Conservation (phyloP, 805 yeast genomes). For the Lipomyces mesembrius region DNA sequence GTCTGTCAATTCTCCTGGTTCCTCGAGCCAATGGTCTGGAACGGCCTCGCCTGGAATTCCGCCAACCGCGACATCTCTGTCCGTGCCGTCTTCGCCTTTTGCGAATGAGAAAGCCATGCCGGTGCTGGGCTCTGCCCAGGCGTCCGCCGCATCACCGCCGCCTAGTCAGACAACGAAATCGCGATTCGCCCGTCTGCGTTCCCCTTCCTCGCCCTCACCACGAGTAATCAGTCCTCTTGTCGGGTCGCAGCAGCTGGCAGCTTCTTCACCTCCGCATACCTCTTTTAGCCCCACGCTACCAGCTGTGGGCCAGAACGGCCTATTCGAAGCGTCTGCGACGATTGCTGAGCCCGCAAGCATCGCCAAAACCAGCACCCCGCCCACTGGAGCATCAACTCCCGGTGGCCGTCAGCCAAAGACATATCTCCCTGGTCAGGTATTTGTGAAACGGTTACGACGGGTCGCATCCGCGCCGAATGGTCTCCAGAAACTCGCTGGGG, state of each 20-base stretch:
- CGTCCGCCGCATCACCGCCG: conserved; percentile 15
- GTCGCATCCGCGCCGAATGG: conserved; percentile 87
- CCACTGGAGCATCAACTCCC: conserved; percentile 15
- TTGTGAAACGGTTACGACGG: conserved; percentile 55
- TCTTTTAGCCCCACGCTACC: conserved; percentile 6
- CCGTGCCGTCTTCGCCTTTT: conserved; percentile 13
- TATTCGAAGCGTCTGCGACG: background rate
- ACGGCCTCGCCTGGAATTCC: conserved; percentile 1
- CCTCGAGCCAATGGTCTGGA: background rate
- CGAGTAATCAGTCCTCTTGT: conserved; percentile 22
- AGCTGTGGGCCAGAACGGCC: background rate
- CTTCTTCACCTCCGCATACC: background rate
- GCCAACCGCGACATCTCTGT: conserved; percentile 8
- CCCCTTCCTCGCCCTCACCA: conserved; percentile 36
- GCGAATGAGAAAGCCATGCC: background rate
- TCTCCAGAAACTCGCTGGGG: conserved; percentile 45
- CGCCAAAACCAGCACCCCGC: background rate
- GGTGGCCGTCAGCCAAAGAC: conserved; percentile 33
- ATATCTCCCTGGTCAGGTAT: conserved; percentile 30
- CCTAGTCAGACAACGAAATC: conserved; percentile 13
- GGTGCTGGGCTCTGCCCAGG: background rate
- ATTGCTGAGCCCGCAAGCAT: background rate
- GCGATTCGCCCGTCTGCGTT: conserved; percentile 39
- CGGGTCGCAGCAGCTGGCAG: conserved; percentile 5
- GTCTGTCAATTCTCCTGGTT: conserved; percentile 5